A percentile compares a stretch with the other conserved stretches of the same genome.
Evolutionary conservation across 2,329 filamentous ascomycete species (phyloP).

Genomic region (Microdochium nivale): DNA sequence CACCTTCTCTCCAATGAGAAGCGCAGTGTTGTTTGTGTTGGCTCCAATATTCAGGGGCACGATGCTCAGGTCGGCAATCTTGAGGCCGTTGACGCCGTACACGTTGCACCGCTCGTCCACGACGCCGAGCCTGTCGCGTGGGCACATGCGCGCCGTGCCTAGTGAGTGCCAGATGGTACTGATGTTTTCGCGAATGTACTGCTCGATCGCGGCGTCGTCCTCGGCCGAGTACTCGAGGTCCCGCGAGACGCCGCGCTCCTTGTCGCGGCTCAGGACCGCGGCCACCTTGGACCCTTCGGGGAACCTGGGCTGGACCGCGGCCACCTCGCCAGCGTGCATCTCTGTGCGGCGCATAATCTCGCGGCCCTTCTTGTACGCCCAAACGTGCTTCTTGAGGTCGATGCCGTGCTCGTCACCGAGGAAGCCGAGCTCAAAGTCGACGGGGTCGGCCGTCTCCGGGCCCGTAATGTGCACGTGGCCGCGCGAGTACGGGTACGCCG

Average conservation of each 20-base stretch:
- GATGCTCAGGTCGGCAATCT: conserved; percentile 27
- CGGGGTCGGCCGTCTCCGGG: conserved; percentile 26
- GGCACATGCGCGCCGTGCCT: conserved; percentile 32
- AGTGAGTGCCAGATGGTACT: conserved; percentile 32
- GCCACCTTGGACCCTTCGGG: conserved; percentile 28
- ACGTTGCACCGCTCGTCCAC: conserved; percentile 31
- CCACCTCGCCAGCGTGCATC: conserved; percentile 38
- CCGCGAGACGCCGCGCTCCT: conserved; percentile 33
- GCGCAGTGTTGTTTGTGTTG: conserved; percentile 40
- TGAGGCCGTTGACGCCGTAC: conserved; percentile 29
- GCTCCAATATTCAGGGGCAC: conserved; percentile 25
- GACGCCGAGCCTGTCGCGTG: conserved; percentile 27
- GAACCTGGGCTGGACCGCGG: conserved; percentile 35
- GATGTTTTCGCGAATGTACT: conserved; percentile 26
- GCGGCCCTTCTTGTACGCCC: conserved; percentile 58
- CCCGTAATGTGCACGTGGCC: conserved; percentile 51
- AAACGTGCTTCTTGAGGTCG: conserved; percentile 50
- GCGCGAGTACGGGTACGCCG: conserved; percentile 50
- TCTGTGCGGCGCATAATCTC: conserved; percentile 49
- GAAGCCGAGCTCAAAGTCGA: conserved; percentile 50
- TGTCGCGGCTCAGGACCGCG: conserved; percentile 14
- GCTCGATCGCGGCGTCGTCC: conserved; percentile 35
- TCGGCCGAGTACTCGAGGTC: conserved; percentile 38
- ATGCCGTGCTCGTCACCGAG: conserved; percentile 39
- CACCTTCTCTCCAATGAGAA: conserved; percentile 38